A percentile compares a stretch with the other conserved stretches of the same genome.
Evolutionary conservation across 768 basidiomycete species (phyloP).

Genomic region (Boletales sp.): DNA sequence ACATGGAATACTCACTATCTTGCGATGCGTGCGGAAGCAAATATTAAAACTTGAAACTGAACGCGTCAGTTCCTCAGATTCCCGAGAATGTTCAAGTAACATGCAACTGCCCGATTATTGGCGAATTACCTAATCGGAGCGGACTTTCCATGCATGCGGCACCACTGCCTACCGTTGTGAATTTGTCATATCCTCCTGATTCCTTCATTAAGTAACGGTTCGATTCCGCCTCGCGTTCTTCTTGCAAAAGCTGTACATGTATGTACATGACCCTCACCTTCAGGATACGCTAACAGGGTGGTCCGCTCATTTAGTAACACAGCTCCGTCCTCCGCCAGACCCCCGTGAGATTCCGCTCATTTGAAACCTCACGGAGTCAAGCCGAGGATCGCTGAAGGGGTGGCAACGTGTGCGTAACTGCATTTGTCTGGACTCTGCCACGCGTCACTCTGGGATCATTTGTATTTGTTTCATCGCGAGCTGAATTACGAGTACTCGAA

Average conservation of each 20-base stretch:
- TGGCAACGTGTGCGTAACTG: constrained; percentile 23
- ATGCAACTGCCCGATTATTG: too few relatives aligned
- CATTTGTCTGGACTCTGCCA: constrained; percentile 10
- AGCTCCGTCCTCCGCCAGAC: constrained; percentile 19
- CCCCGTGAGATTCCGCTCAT: constrained; percentile 2
- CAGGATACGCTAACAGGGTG: constrained; percentile 26
- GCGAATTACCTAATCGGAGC: too few relatives aligned
- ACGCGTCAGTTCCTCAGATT: too few relatives aligned
- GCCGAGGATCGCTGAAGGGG: constrained; percentile 30
- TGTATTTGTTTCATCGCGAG: constrained; percentile 20
- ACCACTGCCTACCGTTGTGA: too few relatives aligned
- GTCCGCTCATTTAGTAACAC: constrained; percentile 29
- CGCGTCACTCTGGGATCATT: constrained; percentile 15
- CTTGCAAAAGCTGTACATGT: constrained; percentile 17
- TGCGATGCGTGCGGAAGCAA: too few relatives aligned
- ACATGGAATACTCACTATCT: too few relatives aligned
- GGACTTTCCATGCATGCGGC: too few relatives aligned
- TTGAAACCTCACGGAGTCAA: constrained; percentile 26
- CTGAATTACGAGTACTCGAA: constrained; percentile 15
- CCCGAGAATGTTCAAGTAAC: too few relatives aligned
- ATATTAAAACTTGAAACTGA: too few relatives aligned
- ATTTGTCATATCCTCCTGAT: too few relatives aligned
- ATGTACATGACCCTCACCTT: constrained; percentile 25
- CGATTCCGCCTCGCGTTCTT: constrained; percentile 15
- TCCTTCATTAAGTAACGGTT: too few relatives aligned